These are phyloP conservation scores for Ceratobasidium sp. DNA, from an alignment of 1,284 basidiomycete genomes.

Conservation along the genomic window DNA sequence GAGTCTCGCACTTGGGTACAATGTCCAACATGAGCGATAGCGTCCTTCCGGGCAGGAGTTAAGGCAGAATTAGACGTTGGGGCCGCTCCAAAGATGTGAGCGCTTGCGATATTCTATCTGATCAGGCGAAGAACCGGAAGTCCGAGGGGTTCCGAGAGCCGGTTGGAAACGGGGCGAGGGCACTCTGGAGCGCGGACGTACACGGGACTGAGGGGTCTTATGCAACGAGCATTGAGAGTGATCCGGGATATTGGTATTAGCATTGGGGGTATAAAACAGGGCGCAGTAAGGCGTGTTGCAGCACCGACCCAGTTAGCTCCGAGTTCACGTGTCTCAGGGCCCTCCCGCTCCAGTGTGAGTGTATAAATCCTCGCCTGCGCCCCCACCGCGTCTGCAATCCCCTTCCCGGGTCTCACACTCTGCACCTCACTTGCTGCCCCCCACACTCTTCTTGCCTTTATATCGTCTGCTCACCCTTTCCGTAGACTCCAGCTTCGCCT, in stretches of 20 bases:
- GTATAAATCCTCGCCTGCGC: conserved; percentile 32
- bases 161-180: not conserved
- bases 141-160: not conserved
- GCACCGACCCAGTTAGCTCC: conserved; percentile 17
- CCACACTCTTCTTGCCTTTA: not conserved
- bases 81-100: too few species aligned
- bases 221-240: too few species aligned
- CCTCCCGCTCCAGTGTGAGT: not conserved
- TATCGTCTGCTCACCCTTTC: conserved; percentile 17
- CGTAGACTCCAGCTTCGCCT: not conserved
- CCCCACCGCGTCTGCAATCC: conserved; percentile 24
- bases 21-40: not conserved
- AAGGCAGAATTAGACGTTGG: too few species aligned
- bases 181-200: conserved; percentile 2
- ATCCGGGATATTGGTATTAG: too few species aligned
- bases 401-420: conserved; percentile 23
- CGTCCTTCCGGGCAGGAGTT: not conserved
- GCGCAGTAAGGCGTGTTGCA: not conserved
- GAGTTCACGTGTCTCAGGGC: conserved; percentile 33
- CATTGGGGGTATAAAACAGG: not conserved
- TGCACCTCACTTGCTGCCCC: not conserved
- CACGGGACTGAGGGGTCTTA: not conserved
- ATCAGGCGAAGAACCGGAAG: not conserved
- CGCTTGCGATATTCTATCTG: too few species aligned
- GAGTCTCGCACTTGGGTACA: too few species aligned